A percentile compares a stretch with the other conserved stretches of the same genome.
Conservation (phyloP, 2,329 filamentous ascomycete species). For the Capronia epimyces region DNA sequence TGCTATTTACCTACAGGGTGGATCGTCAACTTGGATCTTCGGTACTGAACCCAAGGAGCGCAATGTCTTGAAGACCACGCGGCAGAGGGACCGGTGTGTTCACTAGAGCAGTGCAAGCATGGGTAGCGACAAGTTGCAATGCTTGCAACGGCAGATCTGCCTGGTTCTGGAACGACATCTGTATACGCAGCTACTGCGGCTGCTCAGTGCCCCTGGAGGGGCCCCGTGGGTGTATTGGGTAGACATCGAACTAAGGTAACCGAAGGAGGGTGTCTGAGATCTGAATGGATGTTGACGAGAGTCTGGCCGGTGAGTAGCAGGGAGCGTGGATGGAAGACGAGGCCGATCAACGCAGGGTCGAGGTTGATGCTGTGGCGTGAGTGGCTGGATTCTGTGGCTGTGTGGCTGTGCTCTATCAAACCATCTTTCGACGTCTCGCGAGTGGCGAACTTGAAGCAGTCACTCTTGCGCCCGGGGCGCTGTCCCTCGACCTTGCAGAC, state of each 20-base stretch:
- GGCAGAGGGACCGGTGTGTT: constrained; percentile 4
- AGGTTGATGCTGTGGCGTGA: not conserved
- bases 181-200: not conserved
- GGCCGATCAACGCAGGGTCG: constrained; percentile 13
- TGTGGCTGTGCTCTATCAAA: constrained; percentile 17
- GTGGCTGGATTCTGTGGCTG: constrained; percentile 15
- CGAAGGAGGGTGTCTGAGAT: constrained; percentile 1
- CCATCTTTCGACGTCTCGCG: not conserved
- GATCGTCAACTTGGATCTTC: not conserved
- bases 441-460: not conserved
- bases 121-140: constrained; percentile 12
- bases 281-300: constrained; percentile 10
- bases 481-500: not conserved
- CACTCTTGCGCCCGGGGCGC: too few species aligned
- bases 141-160: constrained; percentile 10
- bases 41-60: not conserved
- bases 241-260: constrained; percentile 1
- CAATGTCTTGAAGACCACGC: constrained; percentile 6
- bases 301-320: constrained; percentile 8
- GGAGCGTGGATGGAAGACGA: not conserved
- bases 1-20: not conserved
- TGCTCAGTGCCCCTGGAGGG: not conserved
- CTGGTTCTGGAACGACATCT: constrained; percentile 16
- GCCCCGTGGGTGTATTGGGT: constrained; percentile 1
- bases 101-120: constrained; percentile 7